Evolutionary conservation across 352 stramenopile species (phyloP).

Genomic region (Pythium scleroteichum): DNA sequence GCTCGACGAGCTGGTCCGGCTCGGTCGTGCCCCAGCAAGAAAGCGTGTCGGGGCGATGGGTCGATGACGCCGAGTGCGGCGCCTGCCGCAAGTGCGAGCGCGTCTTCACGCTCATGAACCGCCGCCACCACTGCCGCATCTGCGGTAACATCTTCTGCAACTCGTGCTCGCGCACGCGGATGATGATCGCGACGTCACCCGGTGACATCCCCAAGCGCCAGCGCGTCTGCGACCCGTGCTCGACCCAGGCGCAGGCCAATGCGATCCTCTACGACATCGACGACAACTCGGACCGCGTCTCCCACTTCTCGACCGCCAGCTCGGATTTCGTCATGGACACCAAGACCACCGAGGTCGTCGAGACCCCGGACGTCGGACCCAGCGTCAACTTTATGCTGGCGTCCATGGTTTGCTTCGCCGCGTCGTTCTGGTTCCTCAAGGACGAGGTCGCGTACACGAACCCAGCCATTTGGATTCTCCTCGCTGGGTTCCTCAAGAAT

Average conservation of each 20-base stretch:
- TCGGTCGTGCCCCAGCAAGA: slow-evolving; percentile 42
- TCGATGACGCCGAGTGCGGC: slow-evolving; percentile 52
- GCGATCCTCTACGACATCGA: slow-evolving; percentile 66
- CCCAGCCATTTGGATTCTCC: slow-evolving; percentile 74
- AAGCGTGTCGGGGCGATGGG: slow-evolving; percentile 71
- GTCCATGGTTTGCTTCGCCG: slow-evolving; percentile 58
- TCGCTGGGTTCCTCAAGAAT: slow-evolving; percentile 73
- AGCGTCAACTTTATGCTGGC: slow-evolving; percentile 57
- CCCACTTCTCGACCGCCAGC: slow-evolving; percentile 36
- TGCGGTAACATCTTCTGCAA: slow-evolving; percentile 85
- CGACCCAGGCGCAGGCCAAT: slow-evolving; percentile 57
- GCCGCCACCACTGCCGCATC: slow-evolving; percentile 80
- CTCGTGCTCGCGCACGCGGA: slow-evolving; percentile 75
- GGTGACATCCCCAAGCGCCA: slow-evolving; percentile 68
- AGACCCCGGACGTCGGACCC: slow-evolving; percentile 19
- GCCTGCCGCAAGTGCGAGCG: slow-evolving; percentile 71
- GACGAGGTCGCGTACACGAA: slow-evolving; percentile 74
- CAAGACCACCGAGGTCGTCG: slow-evolving; percentile 28
- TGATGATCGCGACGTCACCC: slow-evolving; percentile 71
- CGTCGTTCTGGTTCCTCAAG: slow-evolving; percentile 81
- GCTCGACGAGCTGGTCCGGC: slow-evolving; percentile 68
- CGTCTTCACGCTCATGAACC: slow-evolving; percentile 71
- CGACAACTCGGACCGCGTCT: slow-evolving; percentile 31
- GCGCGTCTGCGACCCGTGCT: slow-evolving; percentile 74
- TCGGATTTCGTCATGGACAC: slow-evolving; percentile 32